Evolutionary conservation across 805 yeast species (phyloP).

Genomic region (Saccharomycopsis fibuligera): DNA sequence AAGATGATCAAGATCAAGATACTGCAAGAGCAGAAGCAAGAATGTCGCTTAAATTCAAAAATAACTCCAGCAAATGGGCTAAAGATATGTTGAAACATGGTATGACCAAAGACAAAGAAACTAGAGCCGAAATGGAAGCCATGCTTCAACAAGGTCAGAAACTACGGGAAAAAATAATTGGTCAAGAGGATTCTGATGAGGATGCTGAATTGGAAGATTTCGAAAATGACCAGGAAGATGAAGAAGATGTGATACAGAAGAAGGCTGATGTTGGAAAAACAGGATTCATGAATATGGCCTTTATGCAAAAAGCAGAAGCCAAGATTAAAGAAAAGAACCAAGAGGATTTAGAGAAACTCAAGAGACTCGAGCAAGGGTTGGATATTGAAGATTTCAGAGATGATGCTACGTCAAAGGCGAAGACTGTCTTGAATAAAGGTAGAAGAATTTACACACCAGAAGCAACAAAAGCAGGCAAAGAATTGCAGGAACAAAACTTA

Average conservation of each 20-base stretch:
- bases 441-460: conserved; percentile 75
- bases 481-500: conserved; percentile 32
- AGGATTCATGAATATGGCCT: conserved; percentile 93
- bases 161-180: conserved; percentile 65
- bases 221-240: conserved; percentile 39
- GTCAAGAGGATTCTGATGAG: conserved; percentile 42
- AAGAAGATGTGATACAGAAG: conserved; percentile 31
- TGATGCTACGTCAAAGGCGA: conserved; percentile 36
- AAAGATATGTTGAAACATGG: conserved; percentile 84
- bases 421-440: conserved; percentile 58
- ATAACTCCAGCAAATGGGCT: conserved; percentile 79
- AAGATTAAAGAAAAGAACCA: conserved; percentile 55
- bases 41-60: conserved; percentile 86
- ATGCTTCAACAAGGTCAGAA: conserved; percentile 86
- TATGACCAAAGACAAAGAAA: conserved; percentile 76
- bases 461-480: conserved; percentile 29
- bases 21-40: conserved; percentile 81
- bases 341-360: conserved; percentile 44
- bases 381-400: conserved; percentile 35
- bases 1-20: conserved; percentile 57
- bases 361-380: conserved; percentile 41
- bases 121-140: conserved; percentile 87
- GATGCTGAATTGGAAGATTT: conserved; percentile 46
- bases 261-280: conserved; percentile 57
- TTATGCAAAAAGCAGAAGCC: conserved; percentile 86